Evolutionary conservation across 2,329 filamentous ascomycete genomes (phyloP).

Genomic region (Clarireedia paspali): DNA sequence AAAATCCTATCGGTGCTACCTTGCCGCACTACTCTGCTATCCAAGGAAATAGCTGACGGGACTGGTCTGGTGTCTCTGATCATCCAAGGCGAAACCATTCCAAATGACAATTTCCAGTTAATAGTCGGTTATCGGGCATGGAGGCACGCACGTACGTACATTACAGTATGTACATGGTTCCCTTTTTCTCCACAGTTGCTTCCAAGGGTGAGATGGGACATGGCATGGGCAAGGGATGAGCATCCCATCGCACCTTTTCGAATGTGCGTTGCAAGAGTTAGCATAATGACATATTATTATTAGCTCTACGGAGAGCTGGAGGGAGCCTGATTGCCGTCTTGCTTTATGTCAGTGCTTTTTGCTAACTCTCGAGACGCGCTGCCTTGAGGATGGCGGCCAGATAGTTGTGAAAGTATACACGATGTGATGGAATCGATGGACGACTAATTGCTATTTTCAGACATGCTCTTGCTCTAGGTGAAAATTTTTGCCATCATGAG

Average conservation of each 20-base stretch:
- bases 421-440: too few species aligned
- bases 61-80: too few species aligned
- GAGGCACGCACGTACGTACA: constrained; percentile 6
- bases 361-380: too few species aligned
- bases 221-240: not conserved
- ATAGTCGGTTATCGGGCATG: constrained; percentile 6
- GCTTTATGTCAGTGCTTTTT: not conserved
- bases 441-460: too few species aligned
- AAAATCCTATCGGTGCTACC: not conserved
- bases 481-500: too few species aligned
- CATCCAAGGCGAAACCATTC: too few species aligned
- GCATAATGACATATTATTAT: not conserved
- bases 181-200: not conserved
- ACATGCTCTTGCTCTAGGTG: too few species aligned
- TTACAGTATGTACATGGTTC: constrained; percentile 6
- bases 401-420: too few species aligned
- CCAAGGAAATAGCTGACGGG: too few species aligned
- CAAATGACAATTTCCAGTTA: constrained; percentile 3
- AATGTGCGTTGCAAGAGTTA: not conserved
- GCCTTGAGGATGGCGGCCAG: too few species aligned
- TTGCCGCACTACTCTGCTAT: too few species aligned
- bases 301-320: not conserved
- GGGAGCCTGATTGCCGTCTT: not conserved
- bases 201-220: not conserved
- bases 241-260: not conserved